Conservation (phyloP, 768 basidiomycete species). For the Tubosaeta sp. region DNA sequence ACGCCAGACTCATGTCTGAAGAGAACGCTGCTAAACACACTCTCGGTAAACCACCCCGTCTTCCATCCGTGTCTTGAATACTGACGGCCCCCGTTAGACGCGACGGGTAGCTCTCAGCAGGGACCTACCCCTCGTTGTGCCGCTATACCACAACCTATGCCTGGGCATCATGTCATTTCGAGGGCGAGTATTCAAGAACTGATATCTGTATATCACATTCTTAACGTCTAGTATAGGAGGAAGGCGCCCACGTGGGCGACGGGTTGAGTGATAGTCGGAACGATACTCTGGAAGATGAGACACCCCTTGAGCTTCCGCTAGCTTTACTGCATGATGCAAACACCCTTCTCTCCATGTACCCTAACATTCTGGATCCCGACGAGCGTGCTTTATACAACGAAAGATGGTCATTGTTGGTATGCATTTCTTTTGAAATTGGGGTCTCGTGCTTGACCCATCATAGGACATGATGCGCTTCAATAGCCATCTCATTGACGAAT, state of each 20-base stretch:
- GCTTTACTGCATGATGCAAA: too few species aligned
- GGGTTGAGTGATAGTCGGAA: too few species aligned
- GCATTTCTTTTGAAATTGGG: neutral
- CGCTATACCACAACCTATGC: too few species aligned
- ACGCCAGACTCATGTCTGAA: neutral
- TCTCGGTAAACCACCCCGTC: neutral
- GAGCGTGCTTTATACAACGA: neutral
- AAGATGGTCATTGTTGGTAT: neutral
- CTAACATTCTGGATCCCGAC: neutral
- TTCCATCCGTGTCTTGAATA: neutral
- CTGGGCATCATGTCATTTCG: too few species aligned
- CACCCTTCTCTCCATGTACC: neutral
- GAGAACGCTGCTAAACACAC: neutral
- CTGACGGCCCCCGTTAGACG: neutral
- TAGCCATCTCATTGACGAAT: neutral
- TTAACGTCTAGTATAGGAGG: too few species aligned
- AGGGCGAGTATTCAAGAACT: too few species aligned
- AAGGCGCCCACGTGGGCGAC: too few species aligned
- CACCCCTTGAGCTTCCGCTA: too few species aligned
- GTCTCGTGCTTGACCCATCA: neutral
- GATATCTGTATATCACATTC: too few species aligned
- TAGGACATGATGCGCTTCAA: conserved; percentile 1
- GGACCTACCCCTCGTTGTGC: too few species aligned
- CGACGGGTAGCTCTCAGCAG: neutral
- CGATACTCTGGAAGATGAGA: too few species aligned